Evolutionary conservation across 257 asterid species (phyloP), one percentile per base, ranked within the genome.

Genomic region (Ilex aquifolium): DNA sequence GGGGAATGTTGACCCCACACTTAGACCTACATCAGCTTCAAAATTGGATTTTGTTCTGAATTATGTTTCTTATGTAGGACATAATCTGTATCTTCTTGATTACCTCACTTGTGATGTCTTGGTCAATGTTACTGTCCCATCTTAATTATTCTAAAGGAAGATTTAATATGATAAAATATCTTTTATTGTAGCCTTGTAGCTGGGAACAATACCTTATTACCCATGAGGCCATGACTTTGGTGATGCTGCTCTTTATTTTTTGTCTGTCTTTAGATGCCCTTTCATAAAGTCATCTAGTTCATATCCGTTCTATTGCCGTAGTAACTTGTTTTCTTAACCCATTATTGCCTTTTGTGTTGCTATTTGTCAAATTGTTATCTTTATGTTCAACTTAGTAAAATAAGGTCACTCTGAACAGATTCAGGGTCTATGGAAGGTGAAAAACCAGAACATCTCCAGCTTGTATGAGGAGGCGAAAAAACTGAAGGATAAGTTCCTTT

Each of bases 401-500:
- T 49, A 12, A 6, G 54, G 17, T 3, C 2, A 49, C 9, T 69
- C 59, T 53, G 15, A 50, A 57, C 44, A 70, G 75, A 54, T 70
- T 32, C 70, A 64, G 60, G 75, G 70, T 49, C 62, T 57, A 13
- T 70, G 75, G 75, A 70, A 70, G 66, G 75, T 57, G 17, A 70
- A 53, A 70, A 70, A 64, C 63, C 65, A 70, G 39, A 70, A 70
- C 61, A 70, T 70, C 57, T 59, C 57, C 21, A 56, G 16, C 7
- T 44, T 66, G 59, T 60, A 67, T 30, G 74, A 76, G 62, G 77
- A 76, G 62, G 77, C 77, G 31, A 76, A 59, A 61, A 66, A 76
- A 67, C 59, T 76, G 71, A 76, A 71, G 60, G 77, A 76, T 54
- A 56, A 58, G 57, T 76, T 76, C 46, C 56, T 51, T 31, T 76